Base-by-base conservation (phyloP, 805 yeast species). In the Kodamaea lidongshanica region DNA sequence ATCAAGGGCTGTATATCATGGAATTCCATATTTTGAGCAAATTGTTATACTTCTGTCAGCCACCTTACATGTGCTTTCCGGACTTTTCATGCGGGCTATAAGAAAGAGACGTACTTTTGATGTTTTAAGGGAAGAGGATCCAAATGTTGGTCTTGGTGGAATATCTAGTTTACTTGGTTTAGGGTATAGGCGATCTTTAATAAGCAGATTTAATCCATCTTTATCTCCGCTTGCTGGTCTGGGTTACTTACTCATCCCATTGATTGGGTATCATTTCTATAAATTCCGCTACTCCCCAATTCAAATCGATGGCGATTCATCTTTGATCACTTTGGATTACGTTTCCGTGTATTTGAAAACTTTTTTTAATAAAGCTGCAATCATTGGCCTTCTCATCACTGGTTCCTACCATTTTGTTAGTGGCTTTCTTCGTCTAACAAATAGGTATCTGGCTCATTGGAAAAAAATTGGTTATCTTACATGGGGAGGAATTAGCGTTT, bases 241-340 rank as follows among this genome's bases (percentile, higher is more conserved):
- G 3, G 92, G 92, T 0, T 74, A 73, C 44, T 24, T 72, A 3
- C 54, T 78, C 20, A 32, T 70, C 0, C 67, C 71, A 0, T 41
- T 72, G 6, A 33, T 75, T 1, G 28, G 40, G 0, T 64, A 53
- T 23, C 92, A 82, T 45, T 58, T 59, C 11, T 34, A 54, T 8
- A 64, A 67, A 25, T 61, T 68, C 39, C 58, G 85, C 31, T 28
- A 65, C 4, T 56, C 59, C 0, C 87, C 89, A 0, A 16, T 61
- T n/a, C 11, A 44, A 2, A 57, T 74, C 1, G 82, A 78, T 35
- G 87, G 85, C 1, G 89, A 80, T 49, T 70, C 79, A 3, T 65
- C 78, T 1, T 54, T 70, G 32, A 52, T 82, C 12, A 66, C 58
- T 25, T 52, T 82, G 25, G 67, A 70, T 6, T 79, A 63, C 42